These are phyloP conservation scores for Boletus coccyginus DNA, from an alignment of 768 basidiomycete genomes.

Conservation along the genomic window DNA sequence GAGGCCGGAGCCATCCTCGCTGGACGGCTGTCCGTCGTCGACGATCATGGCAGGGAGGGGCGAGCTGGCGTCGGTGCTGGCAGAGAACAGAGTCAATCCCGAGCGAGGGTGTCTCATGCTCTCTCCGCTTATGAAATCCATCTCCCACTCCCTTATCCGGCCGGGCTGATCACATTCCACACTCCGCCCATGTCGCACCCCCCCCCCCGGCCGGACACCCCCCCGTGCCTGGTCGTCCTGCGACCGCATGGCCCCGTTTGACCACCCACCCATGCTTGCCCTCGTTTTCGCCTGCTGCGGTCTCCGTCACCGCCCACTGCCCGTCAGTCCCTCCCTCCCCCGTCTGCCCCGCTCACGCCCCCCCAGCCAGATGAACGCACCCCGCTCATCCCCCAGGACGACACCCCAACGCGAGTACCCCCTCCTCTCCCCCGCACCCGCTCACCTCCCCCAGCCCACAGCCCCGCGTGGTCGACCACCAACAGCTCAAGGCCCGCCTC, in stretches of 20 bases:
- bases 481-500: conserved; percentile 49
- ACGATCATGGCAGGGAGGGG: conserved; percentile 53
- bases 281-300: conserved; percentile 30
- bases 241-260: conserved; percentile 8
- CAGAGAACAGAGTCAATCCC: conserved; percentile 37
- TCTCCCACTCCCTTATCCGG: conserved; percentile 27
- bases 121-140: conserved; percentile 40
- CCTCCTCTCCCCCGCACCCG: not conserved
- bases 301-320: conserved; percentile 18
- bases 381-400: conserved; percentile 30
- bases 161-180: conserved; percentile 5
- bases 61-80: conserved; percentile 53
- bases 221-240: conserved; percentile 31
- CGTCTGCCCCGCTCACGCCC: not conserved
- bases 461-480: conserved; percentile 43
- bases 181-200: too few species aligned
- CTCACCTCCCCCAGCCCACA: conserved; percentile 21
- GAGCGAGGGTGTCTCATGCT: conserved; percentile 45
- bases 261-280: conserved; percentile 23
- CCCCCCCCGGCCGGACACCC: not conserved
- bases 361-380: conserved; percentile 21
- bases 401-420: conserved; percentile 23
- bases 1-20: conserved; percentile 73
- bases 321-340: conserved; percentile 9
- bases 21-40: conserved; percentile 69